A percentile compares a stretch with the other conserved stretches of the same genome.
Evolutionary conservation across 192 early-diverging fungal species (phyloP).

Genomic region (Coemansia erecta): DNA sequence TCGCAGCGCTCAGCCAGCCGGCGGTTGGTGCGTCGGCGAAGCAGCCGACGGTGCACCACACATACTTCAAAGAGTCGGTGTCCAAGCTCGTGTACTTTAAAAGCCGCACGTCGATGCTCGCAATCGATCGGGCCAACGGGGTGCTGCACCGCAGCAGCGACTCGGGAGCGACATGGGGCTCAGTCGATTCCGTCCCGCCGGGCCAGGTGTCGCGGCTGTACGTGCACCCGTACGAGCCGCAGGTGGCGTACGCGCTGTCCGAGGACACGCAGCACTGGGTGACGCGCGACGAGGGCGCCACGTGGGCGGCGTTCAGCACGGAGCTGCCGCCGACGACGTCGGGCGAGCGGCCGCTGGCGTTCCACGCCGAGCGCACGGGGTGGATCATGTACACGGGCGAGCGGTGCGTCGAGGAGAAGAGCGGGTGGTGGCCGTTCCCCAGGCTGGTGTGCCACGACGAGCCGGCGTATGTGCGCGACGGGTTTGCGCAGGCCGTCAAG

Average conservation of each 20-base stretch:
- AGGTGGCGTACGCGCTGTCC: constrained; percentile 51
- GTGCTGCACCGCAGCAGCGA: constrained; percentile 62
- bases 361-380: constrained; percentile 66
- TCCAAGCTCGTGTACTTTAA: constrained; percentile 51
- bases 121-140: constrained; percentile 54
- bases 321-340: constrained; percentile 34
- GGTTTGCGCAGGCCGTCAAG: constrained; percentile 59
- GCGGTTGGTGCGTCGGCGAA: background rate
- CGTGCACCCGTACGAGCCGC: constrained; percentile 64
- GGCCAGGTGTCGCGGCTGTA: constrained; percentile 54
- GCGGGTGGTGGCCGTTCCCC: constrained; percentile 51
- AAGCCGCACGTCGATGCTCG: constrained; percentile 43
- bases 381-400: constrained; percentile 67
- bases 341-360: constrained; percentile 52
- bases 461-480: constrained; percentile 67
- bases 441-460: constrained; percentile 60
- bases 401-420: constrained; percentile 52
- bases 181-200: constrained; percentile 45
- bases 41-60: constrained; percentile 26
- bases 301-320: constrained; percentile 48
- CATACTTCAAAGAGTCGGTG: constrained; percentile 38
- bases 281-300: constrained; percentile 46
- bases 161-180: constrained; percentile 64
- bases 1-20: no score
- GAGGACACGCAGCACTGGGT: constrained; percentile 40